Base-by-base conservation (phyloP, 805 yeast species). In the Helenozyma baotianmanensis region DNA sequence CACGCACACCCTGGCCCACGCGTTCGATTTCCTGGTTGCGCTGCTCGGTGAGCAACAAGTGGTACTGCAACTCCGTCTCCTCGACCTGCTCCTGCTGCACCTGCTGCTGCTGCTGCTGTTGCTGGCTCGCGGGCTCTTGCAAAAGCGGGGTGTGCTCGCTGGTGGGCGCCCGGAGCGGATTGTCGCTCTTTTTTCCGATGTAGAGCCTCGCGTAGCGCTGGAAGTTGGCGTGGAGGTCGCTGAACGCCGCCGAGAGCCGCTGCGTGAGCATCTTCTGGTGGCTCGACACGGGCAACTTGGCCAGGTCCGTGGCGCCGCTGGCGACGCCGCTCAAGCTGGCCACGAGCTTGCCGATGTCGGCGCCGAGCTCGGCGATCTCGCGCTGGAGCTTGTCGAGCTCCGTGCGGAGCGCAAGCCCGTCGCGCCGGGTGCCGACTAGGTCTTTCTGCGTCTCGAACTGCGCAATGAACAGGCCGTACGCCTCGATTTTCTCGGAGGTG, bases 1-100 rank as follows among this genome's bases (percentile, higher is more conserved):
- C 96, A 33, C 70, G 74, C 9, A 88, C 86, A 0, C 95, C 95
- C 25, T 76, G 76, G 26, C 82, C 79, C 7, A 88, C 80, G 40
- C 76, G 78, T 19, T 69, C 65, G 21, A 89, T 82, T 40, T 86
- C 92, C 15, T 74, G 62, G 33, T 82, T 80, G 35, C 96, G 64
- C 49, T 86, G 90, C 36, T 78, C 76, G 2, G 88, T 78, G 4
- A 83, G 56, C 1, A 78, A 54, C 1, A 74, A 48, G 46, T 84
- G 90, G 41, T 78, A 77, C 42, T 77, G 82, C 14, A 82, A 51
- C 30, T 81, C 72, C 2, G 69, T 58, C 28, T 62, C 62, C 27
- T 60, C 77, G 18, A 78, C 64, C 2, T 36, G 23, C 25, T 62
- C 66, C 39, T 71, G 70, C 9, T 53, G 46, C 54, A 36, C 46